Evolutionary conservation across 768 basidiomycete species (phyloP).

Genomic region (Termitomyces sp.): DNA sequence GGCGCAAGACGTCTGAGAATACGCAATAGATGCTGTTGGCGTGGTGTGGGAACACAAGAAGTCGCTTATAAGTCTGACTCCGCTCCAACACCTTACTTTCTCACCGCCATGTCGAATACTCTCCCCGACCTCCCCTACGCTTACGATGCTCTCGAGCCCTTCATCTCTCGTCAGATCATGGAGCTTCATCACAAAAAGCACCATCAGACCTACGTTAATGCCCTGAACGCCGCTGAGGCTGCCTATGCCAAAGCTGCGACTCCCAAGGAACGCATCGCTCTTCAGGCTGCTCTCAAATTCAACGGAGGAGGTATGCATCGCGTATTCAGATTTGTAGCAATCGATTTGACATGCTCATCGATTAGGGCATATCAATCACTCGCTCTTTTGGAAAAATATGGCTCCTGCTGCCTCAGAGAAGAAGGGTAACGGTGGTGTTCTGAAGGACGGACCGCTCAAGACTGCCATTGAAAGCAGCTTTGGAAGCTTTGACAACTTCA

Average conservation of each 20-base stretch:
- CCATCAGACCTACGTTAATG: constrained; percentile 92
- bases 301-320: constrained; percentile 80
- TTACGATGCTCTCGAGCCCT: constrained; percentile 92
- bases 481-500: constrained; percentile 65
- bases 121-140: constrained; percentile 71
- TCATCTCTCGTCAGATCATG: constrained; percentile 91
- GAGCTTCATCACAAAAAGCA: constrained; percentile 92
- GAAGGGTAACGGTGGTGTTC: constrained; percentile 55
- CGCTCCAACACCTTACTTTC: not conserved
- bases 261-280: constrained; percentile 77
- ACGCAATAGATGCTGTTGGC: not conserved
- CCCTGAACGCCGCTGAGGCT: constrained; percentile 84
- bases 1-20: constrained; percentile 12
- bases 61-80: constrained; percentile 8
- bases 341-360: constrained; percentile 15
- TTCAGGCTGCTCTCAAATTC: constrained; percentile 91
- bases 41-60: constrained; percentile 12
- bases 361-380: constrained; percentile 88
- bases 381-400: constrained; percentile 95
- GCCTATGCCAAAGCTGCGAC: constrained; percentile 60
- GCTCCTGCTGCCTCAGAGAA: constrained; percentile 50
- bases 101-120: constrained; percentile 17
- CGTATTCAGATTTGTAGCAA: constrained; percentile 4
- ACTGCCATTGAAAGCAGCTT: constrained; percentile 54
- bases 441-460: constrained; percentile 63